Percentiles rank a stretch among this genome's conserved stretches.
These are phyloP conservation scores for Sugiyamaella marilandica DNA, from an alignment of 805 yeast species.

Conservation along the genomic window DNA sequence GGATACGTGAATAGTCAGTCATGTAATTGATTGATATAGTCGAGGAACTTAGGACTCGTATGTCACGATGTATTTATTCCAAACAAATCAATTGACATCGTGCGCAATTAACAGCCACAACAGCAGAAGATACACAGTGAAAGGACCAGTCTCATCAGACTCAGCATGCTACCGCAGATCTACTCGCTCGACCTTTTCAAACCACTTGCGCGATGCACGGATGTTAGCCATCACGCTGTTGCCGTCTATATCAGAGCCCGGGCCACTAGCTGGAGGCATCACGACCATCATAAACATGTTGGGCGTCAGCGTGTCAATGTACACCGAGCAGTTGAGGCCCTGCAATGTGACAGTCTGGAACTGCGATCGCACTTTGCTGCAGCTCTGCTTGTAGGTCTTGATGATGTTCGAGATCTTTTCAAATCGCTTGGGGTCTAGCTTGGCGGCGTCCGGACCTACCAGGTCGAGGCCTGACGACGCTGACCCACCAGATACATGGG, in stretches of 20 bases:
- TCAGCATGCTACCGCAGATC: neutral
- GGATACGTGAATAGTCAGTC: too few relatives aligned
- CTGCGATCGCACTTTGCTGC: constrained; percentile 79
- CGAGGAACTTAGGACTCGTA: too few relatives aligned
- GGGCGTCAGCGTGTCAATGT: constrained; percentile 39
- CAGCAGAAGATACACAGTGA: too few relatives aligned
- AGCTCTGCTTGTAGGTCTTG: constrained; percentile 90
- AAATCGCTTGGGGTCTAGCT: constrained; percentile 83
- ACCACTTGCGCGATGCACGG: constrained; percentile 34
- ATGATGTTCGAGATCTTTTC: constrained; percentile 91
- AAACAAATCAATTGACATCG: neutral
- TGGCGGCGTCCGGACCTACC: constrained; percentile 6
- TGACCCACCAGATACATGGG: constrained; percentile 37
- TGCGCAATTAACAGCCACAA: neutral
- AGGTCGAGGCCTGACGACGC: constrained; percentile 9
- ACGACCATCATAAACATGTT: constrained; percentile 43
- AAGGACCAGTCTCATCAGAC: neutral
- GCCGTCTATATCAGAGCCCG: constrained; percentile 26
- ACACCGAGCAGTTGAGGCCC: constrained; percentile 41
- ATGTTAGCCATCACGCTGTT: constrained; percentile 35
- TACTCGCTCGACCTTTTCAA: constrained; percentile 35
- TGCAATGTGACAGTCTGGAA: constrained; percentile 71
- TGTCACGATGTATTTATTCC: too few relatives aligned
- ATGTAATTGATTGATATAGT: too few relatives aligned
- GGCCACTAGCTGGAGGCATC: constrained; percentile 30